These are phyloP conservation scores for Magnusiomyces paraingens DNA, from an alignment of 1,139 yeast species.

Conservation along the genomic window DNA sequence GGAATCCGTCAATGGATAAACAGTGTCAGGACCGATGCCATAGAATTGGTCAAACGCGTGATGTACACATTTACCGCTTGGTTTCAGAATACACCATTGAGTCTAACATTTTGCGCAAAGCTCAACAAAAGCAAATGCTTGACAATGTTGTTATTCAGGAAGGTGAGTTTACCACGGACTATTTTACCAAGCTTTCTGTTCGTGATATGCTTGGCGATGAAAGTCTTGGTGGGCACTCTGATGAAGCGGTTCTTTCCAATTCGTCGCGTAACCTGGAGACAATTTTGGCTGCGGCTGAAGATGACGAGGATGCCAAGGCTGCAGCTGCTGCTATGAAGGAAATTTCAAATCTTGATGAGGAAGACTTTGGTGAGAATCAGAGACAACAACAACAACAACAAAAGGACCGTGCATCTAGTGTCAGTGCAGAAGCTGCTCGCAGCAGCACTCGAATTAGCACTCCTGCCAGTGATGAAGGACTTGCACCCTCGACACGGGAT, in stretches of 20 bases:
- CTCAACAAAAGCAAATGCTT: constrained; percentile 89
- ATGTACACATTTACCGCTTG: constrained; percentile 93
- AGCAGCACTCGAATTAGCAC: neutral
- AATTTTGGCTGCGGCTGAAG: constrained; percentile 88
- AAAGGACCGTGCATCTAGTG: neutral
- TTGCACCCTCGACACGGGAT: neutral
- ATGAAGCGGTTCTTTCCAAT: constrained; percentile 35
- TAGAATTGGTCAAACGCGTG: constrained; percentile 96
- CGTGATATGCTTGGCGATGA: constrained; percentile 75
- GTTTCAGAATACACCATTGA: constrained; percentile 96
- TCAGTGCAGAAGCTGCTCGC: neutral
- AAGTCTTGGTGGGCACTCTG: constrained; percentile 32
- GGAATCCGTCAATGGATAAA: constrained; percentile 99
- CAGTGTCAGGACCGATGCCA: constrained; percentile 99
- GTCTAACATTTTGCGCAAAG: constrained; percentile 87
- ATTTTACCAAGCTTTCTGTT: constrained; percentile 85
- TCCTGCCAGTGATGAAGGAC: neutral
- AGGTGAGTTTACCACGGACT: constrained; percentile 97
- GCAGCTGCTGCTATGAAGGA: constrained; percentile 87
- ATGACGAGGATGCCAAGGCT: constrained; percentile 90
- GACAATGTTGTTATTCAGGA: constrained; percentile 97
- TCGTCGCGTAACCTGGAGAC: constrained; percentile 44
- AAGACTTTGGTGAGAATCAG: constrained; percentile 58
- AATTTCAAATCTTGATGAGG: constrained; percentile 64
- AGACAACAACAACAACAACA: constrained; percentile 18